Conservation (phyloP, 768 basidiomycete genomes). For the Russula earlei region DNA sequence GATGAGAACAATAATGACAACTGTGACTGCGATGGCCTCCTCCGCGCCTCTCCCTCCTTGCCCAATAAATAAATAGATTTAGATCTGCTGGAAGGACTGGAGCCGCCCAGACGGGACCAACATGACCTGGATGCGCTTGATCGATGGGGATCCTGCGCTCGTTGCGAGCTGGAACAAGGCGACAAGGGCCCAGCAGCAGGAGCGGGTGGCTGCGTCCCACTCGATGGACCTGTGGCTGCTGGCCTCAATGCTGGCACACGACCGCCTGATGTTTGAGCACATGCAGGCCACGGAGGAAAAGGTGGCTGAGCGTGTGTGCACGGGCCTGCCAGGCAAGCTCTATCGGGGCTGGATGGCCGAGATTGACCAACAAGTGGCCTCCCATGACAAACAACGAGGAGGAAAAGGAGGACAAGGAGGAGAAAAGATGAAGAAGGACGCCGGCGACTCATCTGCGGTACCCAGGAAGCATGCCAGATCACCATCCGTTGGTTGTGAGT, state of each 20-base stretch:
- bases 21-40: no score
- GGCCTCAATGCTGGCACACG: conserved; percentile 11
- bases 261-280: conserved; percentile 14
- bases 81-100: conserved; percentile 19
- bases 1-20: no score
- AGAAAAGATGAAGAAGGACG: no score
- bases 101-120: conserved; percentile 16
- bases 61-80: no score
- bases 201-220: conserved; percentile 2
- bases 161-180: conserved; percentile 5
- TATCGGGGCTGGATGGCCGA: conserved; percentile 11
- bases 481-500: not conserved
- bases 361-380: not conserved
- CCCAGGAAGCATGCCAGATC: not conserved
- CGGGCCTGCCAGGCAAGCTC: not conserved
- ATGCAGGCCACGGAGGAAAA: conserved; percentile 14
- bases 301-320: conserved; percentile 3
- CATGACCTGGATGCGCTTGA: conserved; percentile 16
- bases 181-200: not conserved
- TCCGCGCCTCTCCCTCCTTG: not conserved
- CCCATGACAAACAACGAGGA: not conserved
- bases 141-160: not conserved
- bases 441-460: no score
- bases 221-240: conserved; percentile 1
- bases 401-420: no score